Evolutionary conservation across 345 rosid genomes (phyloP), one percentile per base, ranked within the genome.

Genomic region (Acer yangbiense): DNA sequence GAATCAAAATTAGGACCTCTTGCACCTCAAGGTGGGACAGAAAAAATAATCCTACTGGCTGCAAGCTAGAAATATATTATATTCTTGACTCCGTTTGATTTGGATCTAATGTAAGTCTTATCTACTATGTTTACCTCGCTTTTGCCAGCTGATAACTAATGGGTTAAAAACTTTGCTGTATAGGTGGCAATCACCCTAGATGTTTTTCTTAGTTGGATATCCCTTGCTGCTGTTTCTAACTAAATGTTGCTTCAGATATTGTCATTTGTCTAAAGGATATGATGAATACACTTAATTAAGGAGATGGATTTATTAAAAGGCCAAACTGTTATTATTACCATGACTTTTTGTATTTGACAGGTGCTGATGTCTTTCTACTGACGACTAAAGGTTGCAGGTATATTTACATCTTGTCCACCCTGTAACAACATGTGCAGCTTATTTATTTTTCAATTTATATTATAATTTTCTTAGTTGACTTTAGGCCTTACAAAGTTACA

Each of bases 1-100:
- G 85, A 83, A 82, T 64, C 32, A 43, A 78, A 80, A 75, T 80
- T 74, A 65, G 81, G 87, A 85, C 82, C 79, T 85, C 82, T 85
- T 79, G 77, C 82, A 75, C 85, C 86, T 80, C 78, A 83, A 83
- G 72, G 3, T 46, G 35, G 57, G 35, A 18, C 16, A 39, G 7
- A 23, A 12, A 32, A 17, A 52, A 27, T 50, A 71, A 21, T 48
- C 4, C 6, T 50, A 46, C 50, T 46, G 50, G 50, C 18, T 66
- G 18, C 48, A 66, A 39, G 9, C 66, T 68, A 68, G 29, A 21
- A 44, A 3, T 27, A 11, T 64, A 17, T 4, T 23, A 10, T 44
- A 7, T 12, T 46, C 13, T 21, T 10, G 23, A 8, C 57, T 21
- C 2, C 9, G 14, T 68, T 12, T 5, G 35, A 44, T 68, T 20